Conservation (phyloP, 2,329 filamentous ascomycete species). For the Hypoxylon sp. region DNA sequence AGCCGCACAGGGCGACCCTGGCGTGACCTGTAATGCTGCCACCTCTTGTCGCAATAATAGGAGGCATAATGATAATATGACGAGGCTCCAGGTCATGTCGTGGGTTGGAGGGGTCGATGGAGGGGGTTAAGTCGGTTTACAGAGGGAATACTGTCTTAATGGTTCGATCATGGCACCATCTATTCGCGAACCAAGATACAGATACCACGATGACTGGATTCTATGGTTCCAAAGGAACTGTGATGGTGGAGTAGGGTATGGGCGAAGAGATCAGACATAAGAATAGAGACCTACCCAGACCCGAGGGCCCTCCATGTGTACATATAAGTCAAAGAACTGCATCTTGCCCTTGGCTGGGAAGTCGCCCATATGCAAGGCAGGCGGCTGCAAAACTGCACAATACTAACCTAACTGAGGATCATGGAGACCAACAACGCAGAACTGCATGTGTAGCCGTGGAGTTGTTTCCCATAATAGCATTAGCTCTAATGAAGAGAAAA, state of each 20-base stretch:
- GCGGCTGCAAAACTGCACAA: slow-evolving; percentile 12
- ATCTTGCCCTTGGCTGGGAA: slow-evolving; percentile 10
- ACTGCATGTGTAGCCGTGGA: slow-evolving; percentile 19
- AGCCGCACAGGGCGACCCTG: slow-evolving; percentile 59
- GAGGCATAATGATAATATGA: slow-evolving; percentile 25
- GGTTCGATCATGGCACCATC: slow-evolving; percentile 19
- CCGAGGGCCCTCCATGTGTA: slow-evolving; percentile 12
- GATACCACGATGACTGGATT: slow-evolving; percentile 4
- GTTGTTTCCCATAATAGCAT: slow-evolving; percentile 25
- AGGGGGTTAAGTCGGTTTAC: slow-evolving; percentile 10
- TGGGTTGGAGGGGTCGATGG: slow-evolving; percentile 1
- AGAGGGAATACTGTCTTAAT: slow-evolving; percentile 15
- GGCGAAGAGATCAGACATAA: slow-evolving; percentile 9
- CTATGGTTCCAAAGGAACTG: slow-evolving; percentile 1
- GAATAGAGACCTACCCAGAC: slow-evolving; percentile 3
- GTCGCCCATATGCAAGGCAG: slow-evolving; percentile 12
- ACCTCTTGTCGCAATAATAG: slow-evolving; percentile 30
- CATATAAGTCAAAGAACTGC: slow-evolving; percentile 15
- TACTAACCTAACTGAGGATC: background rate
- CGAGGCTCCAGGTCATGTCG: slow-evolving; percentile 23
- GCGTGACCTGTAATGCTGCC: slow-evolving; percentile 56
- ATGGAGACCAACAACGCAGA: slow-evolving; percentile 4
- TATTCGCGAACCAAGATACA: slow-evolving; percentile 11
- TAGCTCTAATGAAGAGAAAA: slow-evolving; percentile 20
- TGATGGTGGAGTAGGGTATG: slow-evolving; percentile 2